A percentile compares a stretch with the other conserved stretches of the same genome.
Evolutionary conservation across 2,329 filamentous ascomycete genomes (phyloP).

Genomic region (Xylariales sp.): DNA sequence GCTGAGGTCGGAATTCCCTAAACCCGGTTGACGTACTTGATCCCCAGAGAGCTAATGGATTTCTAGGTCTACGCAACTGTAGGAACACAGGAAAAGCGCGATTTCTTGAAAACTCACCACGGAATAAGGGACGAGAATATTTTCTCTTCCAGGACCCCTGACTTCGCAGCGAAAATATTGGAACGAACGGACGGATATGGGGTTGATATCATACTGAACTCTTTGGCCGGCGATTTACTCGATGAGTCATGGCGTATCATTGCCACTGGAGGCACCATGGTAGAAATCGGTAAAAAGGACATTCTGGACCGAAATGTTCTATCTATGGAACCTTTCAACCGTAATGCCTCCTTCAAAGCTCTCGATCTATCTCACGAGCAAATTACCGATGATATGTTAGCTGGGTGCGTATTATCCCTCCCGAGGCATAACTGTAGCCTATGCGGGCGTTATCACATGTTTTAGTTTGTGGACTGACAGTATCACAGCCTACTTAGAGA

Average conservation of each 20-base stretch:
- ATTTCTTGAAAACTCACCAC: slow-evolving; percentile 7
- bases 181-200: slow-evolving; percentile 19
- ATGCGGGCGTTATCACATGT: neutral
- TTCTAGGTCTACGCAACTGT: slow-evolving; percentile 24
- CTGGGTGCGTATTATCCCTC: neutral
- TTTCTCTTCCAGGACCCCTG: slow-evolving; percentile 16
- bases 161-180: slow-evolving; percentile 13
- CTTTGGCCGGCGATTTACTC: slow-evolving; percentile 26
- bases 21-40: neutral
- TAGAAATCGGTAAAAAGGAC: slow-evolving; percentile 36
- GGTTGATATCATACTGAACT: slow-evolving; percentile 30
- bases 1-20: slow-evolving; percentile 18
- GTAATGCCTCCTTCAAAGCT: slow-evolving; percentile 24
- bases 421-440: neutral
- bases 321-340: slow-evolving; percentile 31
- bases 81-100: slow-evolving; percentile 24
- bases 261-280: slow-evolving; percentile 3
- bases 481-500: slow-evolving; percentile 1
- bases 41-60: neutral
- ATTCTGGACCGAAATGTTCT: slow-evolving; percentile 24
- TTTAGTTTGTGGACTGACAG: neutral
- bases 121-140: slow-evolving; percentile 15
- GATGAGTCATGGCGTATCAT: slow-evolving; percentile 18
- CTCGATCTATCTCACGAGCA: slow-evolving; percentile 23
- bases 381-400: slow-evolving; percentile 14